Evolutionary conservation across 805 yeast species (phyloP).

Genomic region (Jamesozyma jinghongensis): DNA sequence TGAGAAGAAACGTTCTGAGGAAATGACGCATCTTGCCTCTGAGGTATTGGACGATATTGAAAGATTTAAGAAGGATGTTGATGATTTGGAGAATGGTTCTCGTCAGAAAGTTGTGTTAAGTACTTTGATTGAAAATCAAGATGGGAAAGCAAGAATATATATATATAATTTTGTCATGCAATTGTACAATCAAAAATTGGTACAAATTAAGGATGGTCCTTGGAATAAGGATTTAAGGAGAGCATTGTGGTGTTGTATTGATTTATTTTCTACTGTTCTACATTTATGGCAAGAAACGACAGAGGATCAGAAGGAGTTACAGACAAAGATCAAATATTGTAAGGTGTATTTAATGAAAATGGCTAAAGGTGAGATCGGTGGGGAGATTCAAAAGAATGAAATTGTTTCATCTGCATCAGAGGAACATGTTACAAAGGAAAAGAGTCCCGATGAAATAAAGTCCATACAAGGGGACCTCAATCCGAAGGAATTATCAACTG

Average conservation of each 20-base stretch:
- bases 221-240: constrained; percentile 27
- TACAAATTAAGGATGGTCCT: constrained; percentile 40
- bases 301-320: constrained; percentile 8
- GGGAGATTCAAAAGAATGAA: not conserved
- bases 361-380: constrained; percentile 19
- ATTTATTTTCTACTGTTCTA: constrained; percentile 16
- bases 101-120: constrained; percentile 28
- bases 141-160: constrained; percentile 42
- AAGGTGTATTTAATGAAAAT: constrained; percentile 22
- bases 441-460: too few species aligned
- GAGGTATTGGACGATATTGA: constrained; percentile 66
- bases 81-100: constrained; percentile 11
- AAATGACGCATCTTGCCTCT: constrained; percentile 51
- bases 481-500: too few species aligned
- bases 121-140: constrained; percentile 48
- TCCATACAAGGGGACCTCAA: too few species aligned
- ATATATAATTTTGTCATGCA: constrained; percentile 48
- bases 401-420: not conserved
- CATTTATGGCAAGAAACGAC: constrained; percentile 18
- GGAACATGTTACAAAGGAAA: not conserved
- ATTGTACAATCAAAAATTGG: constrained; percentile 43
- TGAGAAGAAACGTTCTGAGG: constrained; percentile 48
- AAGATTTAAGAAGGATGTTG: constrained; percentile 33
- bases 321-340: constrained; percentile 21
- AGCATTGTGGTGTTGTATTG: constrained; percentile 29